phyloP scores from a whole-genome alignment of 73 alveolate species.

The Tetrahymena thermophila region DNA sequence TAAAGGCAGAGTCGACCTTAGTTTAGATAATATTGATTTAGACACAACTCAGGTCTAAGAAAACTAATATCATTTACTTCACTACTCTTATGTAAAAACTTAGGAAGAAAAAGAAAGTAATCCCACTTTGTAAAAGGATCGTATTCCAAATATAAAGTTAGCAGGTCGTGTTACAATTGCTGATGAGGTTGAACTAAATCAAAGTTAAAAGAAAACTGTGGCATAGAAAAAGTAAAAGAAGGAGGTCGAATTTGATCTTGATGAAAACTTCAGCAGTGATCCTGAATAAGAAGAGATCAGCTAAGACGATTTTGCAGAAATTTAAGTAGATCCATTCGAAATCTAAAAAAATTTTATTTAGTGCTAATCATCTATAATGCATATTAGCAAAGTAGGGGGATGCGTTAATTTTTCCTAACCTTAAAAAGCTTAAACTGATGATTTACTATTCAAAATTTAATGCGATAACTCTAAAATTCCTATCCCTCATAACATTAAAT shows the following conservation, averaged over 20 bases:
- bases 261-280: not conserved
- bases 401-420: not conserved
- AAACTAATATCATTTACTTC: not conserved
- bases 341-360: not conserved
- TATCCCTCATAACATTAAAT: not conserved
- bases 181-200: not conserved
- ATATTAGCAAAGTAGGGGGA: not conserved
- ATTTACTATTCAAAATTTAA: not conserved
- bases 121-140: not conserved
- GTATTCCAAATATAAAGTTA: not conserved
- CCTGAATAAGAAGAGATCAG: not conserved
- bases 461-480: not conserved
- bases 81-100: not conserved
- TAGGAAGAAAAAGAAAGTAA: not conserved
- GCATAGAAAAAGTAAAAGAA: not conserved
- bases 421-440: not conserved
- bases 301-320: not conserved
- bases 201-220: not conserved
- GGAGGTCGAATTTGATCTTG: not conserved
- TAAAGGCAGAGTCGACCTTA: not conserved
- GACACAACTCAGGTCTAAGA: too few species aligned
- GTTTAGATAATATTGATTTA: not conserved
- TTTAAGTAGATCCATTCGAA: not conserved
- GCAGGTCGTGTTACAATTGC: not conserved
- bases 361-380: not conserved